Percentiles rank a stretch among this genome's conserved stretches.
Conservation (phyloP, 2,329 filamentous ascomycete species). For the Diaporthe batatas region DNA sequence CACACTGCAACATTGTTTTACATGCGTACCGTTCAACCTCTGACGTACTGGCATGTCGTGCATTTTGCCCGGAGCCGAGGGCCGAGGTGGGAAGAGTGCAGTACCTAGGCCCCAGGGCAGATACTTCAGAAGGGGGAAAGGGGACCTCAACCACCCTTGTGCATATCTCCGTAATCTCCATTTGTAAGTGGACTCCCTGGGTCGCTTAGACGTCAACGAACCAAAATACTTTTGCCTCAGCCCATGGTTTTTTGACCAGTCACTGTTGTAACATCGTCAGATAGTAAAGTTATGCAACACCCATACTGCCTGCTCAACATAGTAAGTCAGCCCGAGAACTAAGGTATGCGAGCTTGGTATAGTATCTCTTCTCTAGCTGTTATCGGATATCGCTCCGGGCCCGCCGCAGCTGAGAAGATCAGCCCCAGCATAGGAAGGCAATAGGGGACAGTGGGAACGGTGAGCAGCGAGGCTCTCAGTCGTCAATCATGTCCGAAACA, state of each 20-base stretch:
- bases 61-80: constrained; percentile 18
- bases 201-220: neutral
- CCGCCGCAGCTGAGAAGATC: constrained; percentile 20
- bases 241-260: constrained; percentile 11
- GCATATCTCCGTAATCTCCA: constrained; percentile 26
- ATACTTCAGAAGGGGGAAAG: neutral
- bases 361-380: constrained; percentile 22
- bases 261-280: constrained; percentile 5
- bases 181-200: constrained; percentile 17
- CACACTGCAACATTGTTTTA: neutral
- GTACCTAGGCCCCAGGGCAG: no score
- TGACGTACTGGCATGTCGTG: constrained; percentile 8
- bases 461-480: constrained; percentile 4
- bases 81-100: constrained; percentile 8
- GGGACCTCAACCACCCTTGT: neutral
- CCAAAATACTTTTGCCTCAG: constrained; percentile 20
- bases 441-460: neutral
- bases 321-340: constrained; percentile 13
- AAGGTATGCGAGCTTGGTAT: neutral
- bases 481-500: neutral
- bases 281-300: neutral
- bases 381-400: constrained; percentile 29
- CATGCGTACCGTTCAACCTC: neutral
- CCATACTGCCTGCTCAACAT: constrained; percentile 14
- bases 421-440: neutral